A percentile compares a stretch with the other conserved stretches of the same genome.
Conservation (phyloP, 495 filamentous ascomycete species). For the Astrocystis sublimbata region DNA sequence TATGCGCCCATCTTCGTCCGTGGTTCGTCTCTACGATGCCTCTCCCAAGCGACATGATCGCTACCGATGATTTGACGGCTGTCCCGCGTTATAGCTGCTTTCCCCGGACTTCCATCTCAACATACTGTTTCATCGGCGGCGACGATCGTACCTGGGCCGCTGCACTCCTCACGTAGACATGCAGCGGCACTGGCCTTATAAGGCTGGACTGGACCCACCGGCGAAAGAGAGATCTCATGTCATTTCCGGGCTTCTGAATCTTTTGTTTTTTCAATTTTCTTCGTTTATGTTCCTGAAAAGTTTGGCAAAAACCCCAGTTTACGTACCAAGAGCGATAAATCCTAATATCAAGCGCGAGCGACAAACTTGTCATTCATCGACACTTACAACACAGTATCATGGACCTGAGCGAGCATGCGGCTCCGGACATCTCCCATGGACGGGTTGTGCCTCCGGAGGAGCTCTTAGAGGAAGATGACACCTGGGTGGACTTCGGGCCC, state of each 20-base stretch:
- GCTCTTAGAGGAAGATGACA: background rate
- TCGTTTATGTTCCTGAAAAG: background rate
- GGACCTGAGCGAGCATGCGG: background rate
- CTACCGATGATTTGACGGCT: background rate
- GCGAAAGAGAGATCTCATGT: background rate
- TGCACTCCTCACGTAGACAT: background rate
- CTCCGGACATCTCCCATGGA: background rate
- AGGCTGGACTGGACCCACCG: conserved; percentile 8
- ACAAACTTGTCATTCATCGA: background rate
- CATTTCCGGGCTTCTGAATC: background rate
- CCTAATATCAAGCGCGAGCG: background rate
- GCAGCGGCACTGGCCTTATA: conserved; percentile 1
- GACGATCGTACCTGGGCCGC: background rate
- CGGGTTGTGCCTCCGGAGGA: background rate
- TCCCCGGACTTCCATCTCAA: background rate
- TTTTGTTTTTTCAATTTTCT: background rate
- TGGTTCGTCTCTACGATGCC: background rate
- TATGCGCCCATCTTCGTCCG: background rate
- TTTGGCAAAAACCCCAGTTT: too few relatives aligned
- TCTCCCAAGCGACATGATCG: too few relatives aligned
- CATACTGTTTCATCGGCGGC: conserved; percentile 3
- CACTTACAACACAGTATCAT: background rate
- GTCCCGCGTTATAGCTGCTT: background rate
- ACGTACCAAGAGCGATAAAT: conserved; percentile 1
- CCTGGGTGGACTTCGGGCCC: background rate